phyloP scores from a whole-genome alignment of 768 basidiomycete species.

The Trametes villosa region DNA sequence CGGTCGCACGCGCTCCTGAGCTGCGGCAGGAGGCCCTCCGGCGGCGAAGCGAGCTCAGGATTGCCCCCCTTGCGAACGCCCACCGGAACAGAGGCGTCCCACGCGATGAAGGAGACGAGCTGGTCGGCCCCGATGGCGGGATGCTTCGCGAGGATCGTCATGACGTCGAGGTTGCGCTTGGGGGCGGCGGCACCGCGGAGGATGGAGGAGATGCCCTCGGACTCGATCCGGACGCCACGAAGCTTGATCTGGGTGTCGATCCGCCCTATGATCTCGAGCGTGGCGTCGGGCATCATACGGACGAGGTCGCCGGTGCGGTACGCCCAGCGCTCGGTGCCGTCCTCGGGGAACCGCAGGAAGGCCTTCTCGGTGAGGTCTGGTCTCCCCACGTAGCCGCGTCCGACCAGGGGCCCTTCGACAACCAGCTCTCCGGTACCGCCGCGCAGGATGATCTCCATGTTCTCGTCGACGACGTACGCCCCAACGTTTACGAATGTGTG shows the following conservation, averaged over 20 bases:
- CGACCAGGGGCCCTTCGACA: slow-evolving; percentile 54
- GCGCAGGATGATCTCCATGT: slow-evolving; percentile 47
- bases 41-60: slow-evolving; percentile 34
- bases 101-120: slow-evolving; percentile 51
- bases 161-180: slow-evolving; percentile 40
- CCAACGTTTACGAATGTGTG: slow-evolving; percentile 41
- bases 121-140: slow-evolving; percentile 48
- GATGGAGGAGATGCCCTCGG: slow-evolving; percentile 53
- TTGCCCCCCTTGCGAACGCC: slow-evolving; percentile 41
- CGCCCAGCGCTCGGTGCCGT: slow-evolving; percentile 41
- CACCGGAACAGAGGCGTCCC: slow-evolving; percentile 43
- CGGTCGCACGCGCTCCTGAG: slow-evolving; percentile 40
- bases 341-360: slow-evolving; percentile 49
- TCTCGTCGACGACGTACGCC: slow-evolving; percentile 47
- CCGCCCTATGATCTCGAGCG: slow-evolving; percentile 53
- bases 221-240: slow-evolving; percentile 58
- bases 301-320: slow-evolving; percentile 57
- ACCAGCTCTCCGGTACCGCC: slow-evolving; percentile 53
- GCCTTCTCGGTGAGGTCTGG: slow-evolving; percentile 49
- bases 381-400: slow-evolving; percentile 52
- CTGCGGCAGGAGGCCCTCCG: slow-evolving; percentile 36
- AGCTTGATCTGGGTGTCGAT: slow-evolving; percentile 58
- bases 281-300: slow-evolving; percentile 53
- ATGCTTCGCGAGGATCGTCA: slow-evolving; percentile 49
- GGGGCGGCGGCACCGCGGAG: slow-evolving; percentile 40